phyloP scores from a whole-genome alignment of 257 asterid species.

The Salvia rosmarinus region DNA sequence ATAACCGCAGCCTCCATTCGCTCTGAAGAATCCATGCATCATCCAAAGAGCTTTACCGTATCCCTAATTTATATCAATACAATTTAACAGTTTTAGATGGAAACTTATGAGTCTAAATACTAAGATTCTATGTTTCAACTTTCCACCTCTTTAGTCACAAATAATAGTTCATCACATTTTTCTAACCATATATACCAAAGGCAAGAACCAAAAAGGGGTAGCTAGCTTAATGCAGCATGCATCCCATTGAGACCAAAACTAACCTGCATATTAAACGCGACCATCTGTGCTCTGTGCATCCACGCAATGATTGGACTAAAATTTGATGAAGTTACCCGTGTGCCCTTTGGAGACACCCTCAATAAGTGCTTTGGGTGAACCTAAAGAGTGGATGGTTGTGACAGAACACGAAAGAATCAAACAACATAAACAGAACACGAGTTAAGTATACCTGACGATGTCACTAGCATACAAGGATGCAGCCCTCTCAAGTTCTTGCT shows the following conservation, averaged over 20 bases:
- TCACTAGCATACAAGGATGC: constrained; percentile 51
- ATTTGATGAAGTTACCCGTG: constrained; percentile 86
- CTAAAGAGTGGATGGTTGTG: constrained; percentile 35
- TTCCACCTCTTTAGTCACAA: too few species aligned
- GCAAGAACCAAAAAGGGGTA: background rate
- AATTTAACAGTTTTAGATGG: background rate
- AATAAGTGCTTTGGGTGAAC: constrained; percentile 75
- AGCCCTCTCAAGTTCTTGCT: constrained; percentile 75
- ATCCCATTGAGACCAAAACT: background rate
- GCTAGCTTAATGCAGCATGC: background rate
- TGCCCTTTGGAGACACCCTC: constrained; percentile 87
- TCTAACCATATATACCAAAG: background rate
- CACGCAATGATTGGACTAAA: constrained; percentile 73
- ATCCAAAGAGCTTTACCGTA: constrained; percentile 88
- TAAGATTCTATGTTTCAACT: too few species aligned
- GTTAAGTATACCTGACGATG: constrained; percentile 63
- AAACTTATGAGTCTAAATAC: background rate
- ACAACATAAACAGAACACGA: constrained; percentile 24
- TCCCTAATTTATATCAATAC: constrained; percentile 53
- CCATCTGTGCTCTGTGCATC: constrained; percentile 99
- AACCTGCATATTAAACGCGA: constrained; percentile 98
- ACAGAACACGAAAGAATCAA: background rate
- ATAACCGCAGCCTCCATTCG: constrained; percentile 91
- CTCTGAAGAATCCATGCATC: constrained; percentile 97
- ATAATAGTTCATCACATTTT: too few species aligned